Conservation (phyloP, 2,329 filamentous ascomycete species). For the Polytolypa hystricis region DNA sequence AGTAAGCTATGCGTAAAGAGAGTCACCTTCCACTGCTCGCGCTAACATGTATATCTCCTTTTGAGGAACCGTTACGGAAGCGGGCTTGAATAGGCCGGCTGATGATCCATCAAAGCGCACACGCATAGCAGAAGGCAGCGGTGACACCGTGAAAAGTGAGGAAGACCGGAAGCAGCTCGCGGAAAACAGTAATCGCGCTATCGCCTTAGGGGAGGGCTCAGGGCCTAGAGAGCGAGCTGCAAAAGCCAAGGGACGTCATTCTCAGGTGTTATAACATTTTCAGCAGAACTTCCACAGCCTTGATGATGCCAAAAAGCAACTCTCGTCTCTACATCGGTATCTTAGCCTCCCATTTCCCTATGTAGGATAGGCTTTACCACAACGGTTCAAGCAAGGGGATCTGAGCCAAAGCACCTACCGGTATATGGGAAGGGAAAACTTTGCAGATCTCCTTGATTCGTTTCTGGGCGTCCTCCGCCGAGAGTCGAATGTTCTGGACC, state of each 20-base stretch:
- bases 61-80: too few species aligned
- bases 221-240: too few species aligned
- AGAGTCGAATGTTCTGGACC: not conserved
- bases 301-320: not conserved
- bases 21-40: too few species aligned
- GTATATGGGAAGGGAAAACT: slow-evolving; percentile 3
- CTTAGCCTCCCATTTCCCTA: slow-evolving; percentile 2
- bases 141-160: too few species aligned
- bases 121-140: too few species aligned
- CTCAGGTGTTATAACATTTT: not conserved
- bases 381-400: not conserved
- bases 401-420: not conserved
- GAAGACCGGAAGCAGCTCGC: too few species aligned
- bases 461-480: not conserved
- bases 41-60: too few species aligned
- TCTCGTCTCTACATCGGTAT: not conserved
- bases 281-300: not conserved
- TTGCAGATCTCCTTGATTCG: not conserved
- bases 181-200: too few species aligned
- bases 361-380: not conserved
- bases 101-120: too few species aligned
- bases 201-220: too few species aligned
- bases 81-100: too few species aligned
- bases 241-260: not conserved
- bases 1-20: too few species aligned